Percentiles rank a stretch among this genome's conserved stretches.
Evolutionary conservation across 1,284 basidiomycete species (phyloP).

Genomic region (Austroboletus niveus): DNA sequence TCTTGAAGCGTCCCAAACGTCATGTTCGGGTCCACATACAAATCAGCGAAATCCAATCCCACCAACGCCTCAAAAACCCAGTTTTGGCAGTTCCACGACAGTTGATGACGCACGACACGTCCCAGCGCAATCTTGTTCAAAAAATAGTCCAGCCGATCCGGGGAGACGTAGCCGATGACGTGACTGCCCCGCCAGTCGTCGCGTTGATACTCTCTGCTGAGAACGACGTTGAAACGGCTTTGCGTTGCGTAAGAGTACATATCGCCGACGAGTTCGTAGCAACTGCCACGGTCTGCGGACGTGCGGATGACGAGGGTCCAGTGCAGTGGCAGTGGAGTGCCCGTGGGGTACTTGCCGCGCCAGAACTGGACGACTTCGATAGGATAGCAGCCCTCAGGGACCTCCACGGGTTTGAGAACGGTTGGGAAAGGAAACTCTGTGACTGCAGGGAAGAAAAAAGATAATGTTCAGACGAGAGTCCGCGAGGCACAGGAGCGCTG

Average conservation of each 20-base stretch:
- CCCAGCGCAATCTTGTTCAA: slow-evolving; percentile 13
- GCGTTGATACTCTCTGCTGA: slow-evolving; percentile 16
- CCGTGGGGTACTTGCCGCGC: slow-evolving; percentile 18
- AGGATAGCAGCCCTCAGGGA: slow-evolving; percentile 19
- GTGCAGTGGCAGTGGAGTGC: slow-evolving; percentile 22
- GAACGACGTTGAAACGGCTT: slow-evolving; percentile 10
- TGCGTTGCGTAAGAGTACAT: slow-evolving; percentile 21
- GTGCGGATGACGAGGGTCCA: slow-evolving; percentile 29
- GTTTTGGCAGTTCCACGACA: slow-evolving; percentile 16
- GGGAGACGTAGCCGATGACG: slow-evolving; percentile 20
- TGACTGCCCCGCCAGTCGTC: slow-evolving; percentile 17
- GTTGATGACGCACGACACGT: slow-evolving; percentile 5
- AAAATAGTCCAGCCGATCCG: slow-evolving; percentile 9
- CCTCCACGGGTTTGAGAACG: slow-evolving; percentile 17
- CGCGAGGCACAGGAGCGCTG: no score
- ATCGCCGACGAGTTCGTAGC: slow-evolving; percentile 28
- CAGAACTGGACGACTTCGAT: slow-evolving; percentile 30
- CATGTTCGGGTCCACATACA: slow-evolving; percentile 14
- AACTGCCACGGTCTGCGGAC: slow-evolving; percentile 16
- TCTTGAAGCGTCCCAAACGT: slow-evolving; percentile 6
- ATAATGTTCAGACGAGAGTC: no score
- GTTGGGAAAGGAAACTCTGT: not conserved
- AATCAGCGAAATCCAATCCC: slow-evolving; percentile 1
- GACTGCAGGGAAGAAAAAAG: no score
- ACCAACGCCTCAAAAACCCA: slow-evolving; percentile 18